Evolutionary conservation across 2,329 filamentous ascomycete genomes (phyloP), one percentile per base, ranked within the genome.

Genomic region (Penicillium sp.): DNA sequence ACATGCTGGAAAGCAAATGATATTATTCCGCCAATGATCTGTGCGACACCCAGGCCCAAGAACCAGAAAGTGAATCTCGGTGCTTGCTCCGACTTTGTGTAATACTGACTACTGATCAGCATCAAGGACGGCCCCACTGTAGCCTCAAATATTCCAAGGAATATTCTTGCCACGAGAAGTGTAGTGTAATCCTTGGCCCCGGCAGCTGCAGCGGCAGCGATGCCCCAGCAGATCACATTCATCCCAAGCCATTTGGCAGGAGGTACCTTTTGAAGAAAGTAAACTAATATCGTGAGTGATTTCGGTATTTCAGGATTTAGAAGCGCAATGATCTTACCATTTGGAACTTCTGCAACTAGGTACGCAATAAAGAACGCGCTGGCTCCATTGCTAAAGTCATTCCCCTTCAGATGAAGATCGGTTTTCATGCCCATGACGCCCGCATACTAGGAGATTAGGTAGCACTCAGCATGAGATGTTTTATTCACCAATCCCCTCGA

Each of bases 311-410:
- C 6, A 18, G 9, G 39, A 40, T n/a, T 19, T 10, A 6, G 6
- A 18, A 19, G n/a, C 4, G 13, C 2, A 40, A 3, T 18, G 11
- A 3, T 19, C 39, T 10, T 40, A 84, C 83, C 82, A 61, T 85
- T 85, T 14, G 83, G 84, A 2, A 87, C 73, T 67, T 86, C 84
- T 37, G 83, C 83, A 61, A 81, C 78, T 6, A 85, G 69, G 37
- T 83, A 81, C 3, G 82, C 85, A 36, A 88, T 83, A 63, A 85
- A 88, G 61, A 87, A 82, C 56, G 83, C 82, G 0, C 84, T 86
- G 1, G 84, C 83, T 14, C 83, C 72, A 66, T 85, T 85, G 59
- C 82, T 83, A 69, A 87, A 88, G 33, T 88, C 79, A 61, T 87
- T 86, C 35, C 81, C 81, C 16, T 71, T 68, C 13, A 88, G 76